Evolutionary conservation across 495 filamentous ascomycete genomes (phyloP).

Genomic region (Achaetomiella virescens): DNA sequence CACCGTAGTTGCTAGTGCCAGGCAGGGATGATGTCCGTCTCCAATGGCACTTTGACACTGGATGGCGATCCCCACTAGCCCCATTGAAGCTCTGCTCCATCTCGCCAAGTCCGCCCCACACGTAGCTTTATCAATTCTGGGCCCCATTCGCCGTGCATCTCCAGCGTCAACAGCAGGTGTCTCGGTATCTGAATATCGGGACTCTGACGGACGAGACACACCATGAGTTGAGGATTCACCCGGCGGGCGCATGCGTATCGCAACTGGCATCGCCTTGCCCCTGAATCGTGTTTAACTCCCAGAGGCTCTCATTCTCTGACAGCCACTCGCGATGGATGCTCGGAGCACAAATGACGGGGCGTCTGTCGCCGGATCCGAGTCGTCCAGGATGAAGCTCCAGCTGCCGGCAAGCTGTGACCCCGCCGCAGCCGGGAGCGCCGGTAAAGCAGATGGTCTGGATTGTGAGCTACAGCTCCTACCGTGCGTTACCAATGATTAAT

Average conservation of each 20-base stretch:
- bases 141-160: not conserved
- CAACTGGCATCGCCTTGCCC: slow-evolving; percentile 13
- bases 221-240: slow-evolving; percentile 17
- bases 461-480: slow-evolving; percentile 42
- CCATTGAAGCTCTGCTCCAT: too few species aligned
- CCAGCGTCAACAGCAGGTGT: not conserved
- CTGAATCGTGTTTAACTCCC: not conserved
- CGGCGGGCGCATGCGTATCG: slow-evolving; percentile 20
- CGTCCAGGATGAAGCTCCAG: slow-evolving; percentile 33
- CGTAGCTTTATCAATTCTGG: not conserved
- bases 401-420: slow-evolving; percentile 75
- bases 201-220: not conserved
- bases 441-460: slow-evolving; percentile 76
- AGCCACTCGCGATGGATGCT: slow-evolving; percentile 18
- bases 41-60: too few species aligned
- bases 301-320: not conserved
- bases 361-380: slow-evolving; percentile 22
- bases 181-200: not conserved
- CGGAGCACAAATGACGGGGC: slow-evolving; percentile 20
- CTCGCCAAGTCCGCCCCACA: not conserved
- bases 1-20: too few species aligned
- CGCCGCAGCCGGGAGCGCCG: slow-evolving; percentile 65
- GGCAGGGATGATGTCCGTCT: too few species aligned
- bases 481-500: too few species aligned
- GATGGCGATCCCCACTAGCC: too few species aligned